Evolutionary conservation across 2,329 filamentous ascomycete species (phyloP).

Genomic region (Diaporthe vaccinii): DNA sequence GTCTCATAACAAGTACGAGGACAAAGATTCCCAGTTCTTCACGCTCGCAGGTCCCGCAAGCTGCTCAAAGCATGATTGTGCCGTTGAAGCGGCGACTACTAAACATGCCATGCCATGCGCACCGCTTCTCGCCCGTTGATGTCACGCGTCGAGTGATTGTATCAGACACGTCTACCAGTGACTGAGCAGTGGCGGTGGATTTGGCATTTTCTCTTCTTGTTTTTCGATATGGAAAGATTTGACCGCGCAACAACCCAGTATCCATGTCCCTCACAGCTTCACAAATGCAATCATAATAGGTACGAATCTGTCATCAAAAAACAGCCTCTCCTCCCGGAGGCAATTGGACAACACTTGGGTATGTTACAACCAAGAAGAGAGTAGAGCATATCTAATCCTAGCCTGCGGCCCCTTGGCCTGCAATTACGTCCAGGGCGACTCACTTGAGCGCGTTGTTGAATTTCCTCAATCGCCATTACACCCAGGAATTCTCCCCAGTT

Average conservation of each 20-base stretch:
- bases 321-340: not conserved
- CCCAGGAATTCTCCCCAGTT: not conserved
- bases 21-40: not conserved
- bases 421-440: not conserved
- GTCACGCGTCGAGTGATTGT: not conserved
- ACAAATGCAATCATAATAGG: not conserved
- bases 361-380: conserved; percentile 42
- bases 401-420: not conserved
- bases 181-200: not conserved
- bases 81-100: not conserved
- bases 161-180: not conserved
- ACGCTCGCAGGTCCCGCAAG: not conserved
- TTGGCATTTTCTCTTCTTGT: not conserved
- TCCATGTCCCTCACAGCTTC: not conserved
- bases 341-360: conserved; percentile 26
- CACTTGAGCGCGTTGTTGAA: not conserved
- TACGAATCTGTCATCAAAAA: not conserved
- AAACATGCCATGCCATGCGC: not conserved
- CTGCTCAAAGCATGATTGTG: not conserved
- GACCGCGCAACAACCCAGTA: too few species aligned
- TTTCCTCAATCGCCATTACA: not conserved
- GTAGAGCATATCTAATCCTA: conserved; percentile 47
- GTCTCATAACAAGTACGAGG: not conserved
- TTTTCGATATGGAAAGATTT: not conserved
- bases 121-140: not conserved